Percentiles rank a stretch among this genome's conserved stretches.
These are phyloP conservation scores for Schwanniomyces pseudopolymorphus DNA, from an alignment of 805 yeast genomes.

Conservation along the genomic window DNA sequence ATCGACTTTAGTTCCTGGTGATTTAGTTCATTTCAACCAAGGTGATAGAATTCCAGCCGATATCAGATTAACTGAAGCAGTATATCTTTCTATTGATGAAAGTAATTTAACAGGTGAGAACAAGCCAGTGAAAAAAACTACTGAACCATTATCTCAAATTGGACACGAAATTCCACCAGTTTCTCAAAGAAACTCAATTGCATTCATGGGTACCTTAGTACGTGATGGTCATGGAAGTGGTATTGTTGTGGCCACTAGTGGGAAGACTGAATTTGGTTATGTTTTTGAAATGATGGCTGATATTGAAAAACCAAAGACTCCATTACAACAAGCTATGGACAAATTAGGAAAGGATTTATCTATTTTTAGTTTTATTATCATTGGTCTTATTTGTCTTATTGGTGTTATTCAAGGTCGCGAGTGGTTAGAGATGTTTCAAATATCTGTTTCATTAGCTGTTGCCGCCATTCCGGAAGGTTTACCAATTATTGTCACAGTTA, in stretches of 20 bases:
- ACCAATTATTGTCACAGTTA: slow-evolving; percentile 97
- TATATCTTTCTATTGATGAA: slow-evolving; percentile 85
- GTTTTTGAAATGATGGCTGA: slow-evolving; percentile 94
- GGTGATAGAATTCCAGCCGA: slow-evolving; percentile 99
- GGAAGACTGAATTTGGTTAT: slow-evolving; percentile 87
- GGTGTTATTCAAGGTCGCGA: slow-evolving; percentile 91
- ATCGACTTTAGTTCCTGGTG: slow-evolving; percentile 91
- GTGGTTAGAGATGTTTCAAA: slow-evolving; percentile 98
- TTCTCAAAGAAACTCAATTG: slow-evolving; percentile 73
- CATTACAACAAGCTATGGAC: slow-evolving; percentile 94
- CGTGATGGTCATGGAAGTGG: slow-evolving; percentile 96
- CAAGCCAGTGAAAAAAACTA: slow-evolving; percentile 72
- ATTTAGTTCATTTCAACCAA: slow-evolving; percentile 79
- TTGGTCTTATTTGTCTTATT: slow-evolving; percentile 86
- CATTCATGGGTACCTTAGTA: slow-evolving; percentile 96
- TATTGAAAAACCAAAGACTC: slow-evolving; percentile 97
- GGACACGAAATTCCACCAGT: slow-evolving; percentile 47
- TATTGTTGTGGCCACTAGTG: slow-evolving; percentile 86
- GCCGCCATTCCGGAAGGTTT: slow-evolving; percentile 99
- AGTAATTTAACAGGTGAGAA: slow-evolving; percentile 95
- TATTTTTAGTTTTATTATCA: slow-evolving; percentile 76
- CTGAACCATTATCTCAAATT: slow-evolving; percentile 40
- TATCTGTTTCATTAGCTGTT: slow-evolving; percentile 94
- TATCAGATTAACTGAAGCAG: slow-evolving; percentile 73
- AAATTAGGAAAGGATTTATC: slow-evolving; percentile 90